These are phyloP conservation scores for Hanseniaspora guilliermondii DNA, from an alignment of 805 yeast species.

Conservation along the genomic window DNA sequence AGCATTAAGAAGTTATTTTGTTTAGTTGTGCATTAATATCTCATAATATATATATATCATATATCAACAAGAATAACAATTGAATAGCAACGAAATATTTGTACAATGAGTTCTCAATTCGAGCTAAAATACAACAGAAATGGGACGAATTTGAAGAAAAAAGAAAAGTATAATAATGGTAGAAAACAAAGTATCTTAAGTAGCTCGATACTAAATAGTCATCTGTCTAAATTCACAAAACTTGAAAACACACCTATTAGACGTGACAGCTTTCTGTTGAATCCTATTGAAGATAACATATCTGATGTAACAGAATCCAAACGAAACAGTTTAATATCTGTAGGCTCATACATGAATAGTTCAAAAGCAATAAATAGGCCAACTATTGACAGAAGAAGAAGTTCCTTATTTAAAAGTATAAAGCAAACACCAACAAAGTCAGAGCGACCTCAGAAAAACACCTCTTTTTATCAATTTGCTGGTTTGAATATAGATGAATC, in stretches of 20 bases:
- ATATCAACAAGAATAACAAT: neutral
- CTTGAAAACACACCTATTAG: neutral
- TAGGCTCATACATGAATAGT: neutral
- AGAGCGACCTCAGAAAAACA: neutral
- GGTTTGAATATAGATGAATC: slow-evolving; percentile 3
- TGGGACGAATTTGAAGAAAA: slow-evolving; percentile 4
- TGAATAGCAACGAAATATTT: neutral
- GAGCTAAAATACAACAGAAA: slow-evolving; percentile 9
- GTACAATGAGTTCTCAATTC: neutral
- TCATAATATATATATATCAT: too few relatives aligned
- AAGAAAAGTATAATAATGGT: too few relatives aligned
- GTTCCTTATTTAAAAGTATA: neutral
- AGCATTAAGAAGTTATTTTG: too few relatives aligned
- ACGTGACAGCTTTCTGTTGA: slow-evolving; percentile 4
- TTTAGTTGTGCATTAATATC: too few relatives aligned
- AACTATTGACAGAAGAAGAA: neutral
- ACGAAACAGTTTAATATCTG: slow-evolving; percentile 11
- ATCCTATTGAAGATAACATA: slow-evolving; percentile 7
- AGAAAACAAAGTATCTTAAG: neutral
- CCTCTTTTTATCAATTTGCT: neutral
- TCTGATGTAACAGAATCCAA: neutral
- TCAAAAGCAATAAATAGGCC: neutral
- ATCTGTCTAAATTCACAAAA: neutral
- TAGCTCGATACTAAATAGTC: neutral
- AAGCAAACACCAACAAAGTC: neutral